Evolutionary conservation across 768 basidiomycete species (phyloP).

Genomic region (Phylloporus sp.): DNA sequence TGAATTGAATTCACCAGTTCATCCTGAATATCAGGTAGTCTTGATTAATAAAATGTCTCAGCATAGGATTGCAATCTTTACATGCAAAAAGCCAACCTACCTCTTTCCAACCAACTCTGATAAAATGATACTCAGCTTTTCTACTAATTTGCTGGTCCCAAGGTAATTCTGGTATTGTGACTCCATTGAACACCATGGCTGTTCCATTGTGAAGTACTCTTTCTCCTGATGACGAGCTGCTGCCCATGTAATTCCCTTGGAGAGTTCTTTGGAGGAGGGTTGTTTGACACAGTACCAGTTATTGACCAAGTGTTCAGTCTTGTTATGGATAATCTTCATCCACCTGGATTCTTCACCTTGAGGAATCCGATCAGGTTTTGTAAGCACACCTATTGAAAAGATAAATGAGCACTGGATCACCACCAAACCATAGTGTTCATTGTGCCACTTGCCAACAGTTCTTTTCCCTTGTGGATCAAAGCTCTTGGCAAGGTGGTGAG

Average conservation of each 20-base stretch:
- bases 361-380: constrained; percentile 58
- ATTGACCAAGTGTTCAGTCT: constrained; percentile 28
- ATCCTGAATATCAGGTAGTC: constrained; percentile 54
- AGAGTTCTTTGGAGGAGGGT: constrained; percentile 20
- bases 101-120: constrained; percentile 56
- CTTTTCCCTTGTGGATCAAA: not conserved
- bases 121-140: constrained; percentile 50
- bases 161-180: constrained; percentile 45
- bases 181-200: constrained; percentile 52
- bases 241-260: constrained; percentile 39
- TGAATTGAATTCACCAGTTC: constrained; percentile 46
- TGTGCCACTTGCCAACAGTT: not conserved
- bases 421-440: not conserved
- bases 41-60: constrained; percentile 18
- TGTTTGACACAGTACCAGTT: constrained; percentile 36
- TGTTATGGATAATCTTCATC: constrained; percentile 51
- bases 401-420: not conserved
- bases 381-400: constrained; percentile 53
- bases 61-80: too few species aligned
- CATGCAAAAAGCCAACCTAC: constrained; percentile 31
- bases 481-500: not conserved
- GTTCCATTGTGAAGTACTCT: constrained; percentile 44
- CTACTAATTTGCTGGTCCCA: constrained; percentile 52
- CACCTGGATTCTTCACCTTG: constrained; percentile 31
- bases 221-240: constrained; percentile 54